Base-by-base conservation (phyloP, 108 stramenopile species). In the Craspedostauros australis region DNA sequence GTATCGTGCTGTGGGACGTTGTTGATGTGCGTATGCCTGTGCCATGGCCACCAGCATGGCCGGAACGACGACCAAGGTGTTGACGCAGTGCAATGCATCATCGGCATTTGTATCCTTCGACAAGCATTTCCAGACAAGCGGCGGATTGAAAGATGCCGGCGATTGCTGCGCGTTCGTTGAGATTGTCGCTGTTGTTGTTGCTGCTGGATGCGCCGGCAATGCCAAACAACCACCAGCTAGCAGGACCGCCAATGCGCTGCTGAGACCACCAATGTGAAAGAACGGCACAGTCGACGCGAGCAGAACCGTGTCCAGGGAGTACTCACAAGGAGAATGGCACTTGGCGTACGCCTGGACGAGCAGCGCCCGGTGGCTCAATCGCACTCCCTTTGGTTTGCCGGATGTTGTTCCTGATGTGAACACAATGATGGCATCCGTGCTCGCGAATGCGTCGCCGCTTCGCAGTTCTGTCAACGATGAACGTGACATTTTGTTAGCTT, bases 221-320 rank as follows among this genome's bases (percentile, higher is more conserved):
- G 86, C 66, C 29, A 91, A 70, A 24, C 65, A 55, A 6, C 93
- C 95, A 11, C 87, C 87, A 18, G 74, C 76, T 57, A 89, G 42
- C 14, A 88, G 51, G 14, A 88, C 75, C 4, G 88, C 91, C 3
- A 96, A 51, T 19, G 76, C 51, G 25, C 89, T 76, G 47, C 70
- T 88, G 1, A 96, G 31, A 2, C 95, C 95, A 15, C 91, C 95
- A 33, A 96, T 79, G 54, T 96, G 95, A 76, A 84, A 96, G 45
- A 93, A 65, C n/a, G 95, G 93, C 1, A 93, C 83, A 2, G 90
- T 87, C 3, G 83, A 73, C 14, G 90, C 84, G 31, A 82, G 55
- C 54, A 87, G 65, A 29, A 34, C 33, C 9, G 88, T 88, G 0
- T 48, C 22, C 18, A 14, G 16, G 33, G 70, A 70, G 47, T 89